phyloP scores from a whole-genome alignment of 202 grass and related monocot genomes.

The Elaeis oleifera region DNA sequence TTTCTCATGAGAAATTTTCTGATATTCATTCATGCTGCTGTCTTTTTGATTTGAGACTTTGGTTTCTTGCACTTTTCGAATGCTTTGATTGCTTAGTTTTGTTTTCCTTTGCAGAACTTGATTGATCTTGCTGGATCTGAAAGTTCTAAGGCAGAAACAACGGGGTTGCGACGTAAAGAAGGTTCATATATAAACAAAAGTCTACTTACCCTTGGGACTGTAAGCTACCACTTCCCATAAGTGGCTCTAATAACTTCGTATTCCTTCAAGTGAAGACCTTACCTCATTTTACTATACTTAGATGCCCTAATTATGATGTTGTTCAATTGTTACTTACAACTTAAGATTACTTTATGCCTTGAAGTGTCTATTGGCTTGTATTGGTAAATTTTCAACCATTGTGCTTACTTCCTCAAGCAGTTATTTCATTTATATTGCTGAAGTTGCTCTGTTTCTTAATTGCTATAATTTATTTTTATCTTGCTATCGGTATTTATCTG shows the following conservation, averaged over 20 bases:
- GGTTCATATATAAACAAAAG: conserved; percentile 99
- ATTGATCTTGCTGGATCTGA: conserved; percentile 98
- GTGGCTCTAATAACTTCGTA: conserved; percentile 12
- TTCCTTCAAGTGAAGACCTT: background rate
- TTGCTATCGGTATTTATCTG: too few relatives aligned
- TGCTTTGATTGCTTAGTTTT: conserved; percentile 11
- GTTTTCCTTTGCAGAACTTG: conserved; percentile 59
- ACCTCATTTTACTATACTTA: background rate
- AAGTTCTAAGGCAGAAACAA: conserved; percentile 98
- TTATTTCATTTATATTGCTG: too few relatives aligned
- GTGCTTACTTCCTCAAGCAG: too few relatives aligned
- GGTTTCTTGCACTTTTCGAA: background rate
- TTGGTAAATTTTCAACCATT: too few relatives aligned
- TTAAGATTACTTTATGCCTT: too few relatives aligned
- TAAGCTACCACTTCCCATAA: conserved; percentile 34
- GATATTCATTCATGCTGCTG: background rate
- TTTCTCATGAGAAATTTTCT: conserved; percentile 19
- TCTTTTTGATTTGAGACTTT: too few relatives aligned
- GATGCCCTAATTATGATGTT: background rate
- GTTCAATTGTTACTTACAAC: too few relatives aligned
- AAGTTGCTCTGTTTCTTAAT: too few relatives aligned
- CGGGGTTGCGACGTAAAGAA: conserved; percentile 88
- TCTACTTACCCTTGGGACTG: conserved; percentile 94
- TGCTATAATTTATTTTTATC: too few relatives aligned
- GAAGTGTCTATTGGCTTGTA: too few relatives aligned